Conservation (phyloP, 805 yeast genomes). For the Wickerhamiella brachini region DNA sequence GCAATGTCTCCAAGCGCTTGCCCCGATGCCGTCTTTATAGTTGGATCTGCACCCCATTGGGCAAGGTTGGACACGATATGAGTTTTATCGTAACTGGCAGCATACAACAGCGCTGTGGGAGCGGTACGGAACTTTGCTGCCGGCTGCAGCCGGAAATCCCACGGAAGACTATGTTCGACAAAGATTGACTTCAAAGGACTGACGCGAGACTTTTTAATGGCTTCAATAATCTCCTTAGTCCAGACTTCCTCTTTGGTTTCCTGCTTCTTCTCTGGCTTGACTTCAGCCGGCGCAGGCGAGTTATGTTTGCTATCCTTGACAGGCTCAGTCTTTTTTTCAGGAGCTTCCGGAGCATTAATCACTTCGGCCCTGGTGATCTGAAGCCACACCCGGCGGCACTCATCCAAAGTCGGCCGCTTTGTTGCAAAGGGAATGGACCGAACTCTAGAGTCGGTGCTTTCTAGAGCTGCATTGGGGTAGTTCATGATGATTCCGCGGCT, state of each 20-base stretch:
- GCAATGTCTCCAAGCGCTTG: conserved; percentile 61
- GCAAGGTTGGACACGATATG: conserved; percentile 54
- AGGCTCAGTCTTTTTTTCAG: conserved; percentile 8
- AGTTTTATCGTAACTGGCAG: conserved; percentile 50
- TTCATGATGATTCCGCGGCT: conserved; percentile 55
- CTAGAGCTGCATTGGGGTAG: conserved; percentile 41
- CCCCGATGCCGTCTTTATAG: conserved; percentile 36
- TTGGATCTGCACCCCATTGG: conserved; percentile 59
- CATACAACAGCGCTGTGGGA: conserved; percentile 72
- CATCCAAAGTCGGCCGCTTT: conserved; percentile 67
- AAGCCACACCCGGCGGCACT: conserved; percentile 73
- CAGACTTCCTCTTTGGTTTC: conserved; percentile 30
- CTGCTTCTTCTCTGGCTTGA: conserved; percentile 9
- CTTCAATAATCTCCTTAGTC: conserved; percentile 42
- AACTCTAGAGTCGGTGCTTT: conserved; percentile 47
- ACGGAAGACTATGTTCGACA: conserved; percentile 42
- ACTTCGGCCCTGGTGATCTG: conserved; percentile 49
- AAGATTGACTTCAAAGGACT: conserved; percentile 53
- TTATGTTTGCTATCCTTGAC: conserved; percentile 13
- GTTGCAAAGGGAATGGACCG: conserved; percentile 79
- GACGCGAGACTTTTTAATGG: conserved; percentile 60
- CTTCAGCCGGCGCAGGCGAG: conserved; percentile 7
- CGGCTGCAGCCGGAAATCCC: conserved; percentile 46
- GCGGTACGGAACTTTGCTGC: conserved; percentile 33
- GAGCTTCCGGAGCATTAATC: conserved; percentile 39